phyloP scores from a whole-genome alignment of 495 filamentous ascomycete species.

The Penicillium mononematosum region DNA sequence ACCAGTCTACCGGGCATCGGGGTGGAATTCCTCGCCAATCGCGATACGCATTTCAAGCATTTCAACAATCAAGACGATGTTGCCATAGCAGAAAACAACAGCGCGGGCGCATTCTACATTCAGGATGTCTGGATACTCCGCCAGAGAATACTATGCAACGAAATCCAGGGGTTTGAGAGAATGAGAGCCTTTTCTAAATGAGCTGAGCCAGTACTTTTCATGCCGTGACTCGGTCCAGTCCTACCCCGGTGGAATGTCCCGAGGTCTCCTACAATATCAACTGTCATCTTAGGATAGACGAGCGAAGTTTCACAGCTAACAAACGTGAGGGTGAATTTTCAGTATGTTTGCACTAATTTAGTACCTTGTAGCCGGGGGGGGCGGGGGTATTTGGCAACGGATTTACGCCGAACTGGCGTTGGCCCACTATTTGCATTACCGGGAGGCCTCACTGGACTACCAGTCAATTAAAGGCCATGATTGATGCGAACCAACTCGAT shows the following conservation, averaged over 20 bases:
- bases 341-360: too few species aligned
- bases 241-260: background rate
- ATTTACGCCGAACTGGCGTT: background rate
- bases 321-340: too few species aligned
- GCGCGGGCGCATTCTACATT: conserved; percentile 29
- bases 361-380: too few species aligned
- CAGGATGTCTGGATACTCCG: conserved; percentile 17
- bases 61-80: conserved; percentile 34
- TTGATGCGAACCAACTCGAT: background rate
- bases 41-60: conserved; percentile 39
- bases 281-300: background rate
- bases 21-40: conserved; percentile 33
- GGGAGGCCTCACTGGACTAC: background rate
- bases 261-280: background rate
- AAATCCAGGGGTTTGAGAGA: conserved; percentile 19
- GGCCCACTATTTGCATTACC: background rate
- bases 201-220: conserved; percentile 12
- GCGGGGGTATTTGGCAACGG: too few species aligned
- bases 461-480: background rate
- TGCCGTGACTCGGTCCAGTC: background rate
- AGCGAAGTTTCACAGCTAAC: background rate
- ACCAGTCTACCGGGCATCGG: conserved; percentile 36
- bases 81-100: conserved; percentile 34
- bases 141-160: conserved; percentile 24
- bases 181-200: conserved; percentile 24